Base-by-base conservation (phyloP, 2,329 filamentous ascomycete species). In the Pyricularia grisea region DNA sequence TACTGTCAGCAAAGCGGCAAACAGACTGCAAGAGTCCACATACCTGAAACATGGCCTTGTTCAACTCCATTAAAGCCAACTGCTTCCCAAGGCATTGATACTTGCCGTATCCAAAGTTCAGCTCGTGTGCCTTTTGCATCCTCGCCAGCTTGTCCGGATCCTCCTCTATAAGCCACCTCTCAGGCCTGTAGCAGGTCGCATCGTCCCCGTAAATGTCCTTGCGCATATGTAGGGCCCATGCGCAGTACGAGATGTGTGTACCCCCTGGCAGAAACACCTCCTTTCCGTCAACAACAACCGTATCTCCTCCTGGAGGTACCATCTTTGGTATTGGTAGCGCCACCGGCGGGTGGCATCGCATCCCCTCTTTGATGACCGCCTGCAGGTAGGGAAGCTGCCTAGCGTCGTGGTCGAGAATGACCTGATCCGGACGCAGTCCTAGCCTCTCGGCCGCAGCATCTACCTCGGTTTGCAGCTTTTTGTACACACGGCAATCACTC, bases 131-230 rank as follows among this genome's bases (percentile, higher is more conserved):
- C 17, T 66, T 70, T 7, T 67, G 67, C 7, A 70, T 71, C 7
- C 74, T 73, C 42, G 36, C 70, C 10, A 82, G 71, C 81, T 68
- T 71, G 55, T 74, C 71, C 23, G 67, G 70, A 10, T 68, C 68
- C 2, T 69, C 69, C 20, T 75, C 74, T 27, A 30, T 65, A 9
- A 82, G 71, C 82, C 81, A 83, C 58, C 82, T 73, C 73, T 83
- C 82, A 0, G 82, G 82, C 4, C 80, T 76, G 71, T 82, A 84
- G 0, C 76, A 71, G 4, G 77, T 73, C 0, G 79, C 77, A 69
- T 84, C 82, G n/a, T 73, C 72, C 0, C 78, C 77, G 60, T 69
- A 74, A 3, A 74, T 55, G 63, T 42, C 33, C 63, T 60, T 55
- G 60, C 67, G 50, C 30, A 50, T 20, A 36, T 68, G 30, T 27